A percentile compares a stretch with the other conserved stretches of the same genome.
Conservation (phyloP, 2,329 filamentous ascomycete species). For the Fusarium foetens region DNA sequence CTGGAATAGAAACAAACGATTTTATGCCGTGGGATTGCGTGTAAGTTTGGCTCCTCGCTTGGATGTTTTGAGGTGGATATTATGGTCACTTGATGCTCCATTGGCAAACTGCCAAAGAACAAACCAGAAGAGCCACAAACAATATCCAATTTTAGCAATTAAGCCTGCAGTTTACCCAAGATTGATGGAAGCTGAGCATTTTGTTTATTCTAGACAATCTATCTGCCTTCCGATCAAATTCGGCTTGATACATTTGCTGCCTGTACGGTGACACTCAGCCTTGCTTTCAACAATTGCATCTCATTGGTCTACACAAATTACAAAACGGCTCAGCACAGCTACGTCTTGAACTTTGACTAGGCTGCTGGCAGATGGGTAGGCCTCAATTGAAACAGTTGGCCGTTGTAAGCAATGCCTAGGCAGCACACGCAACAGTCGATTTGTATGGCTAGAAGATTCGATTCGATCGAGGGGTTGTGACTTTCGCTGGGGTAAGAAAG, state of each 20-base stretch:
- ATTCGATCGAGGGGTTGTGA: constrained; percentile 22
- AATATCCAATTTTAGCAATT: not conserved
- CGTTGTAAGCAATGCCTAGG: not conserved
- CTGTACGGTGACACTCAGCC: constrained; percentile 18
- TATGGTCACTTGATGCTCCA: not conserved
- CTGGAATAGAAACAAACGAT: not conserved
- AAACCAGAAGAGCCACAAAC: not conserved
- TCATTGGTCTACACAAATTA: constrained; percentile 12
- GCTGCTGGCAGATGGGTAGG: not conserved
- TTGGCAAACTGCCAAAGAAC: not conserved
- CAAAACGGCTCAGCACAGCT: constrained; percentile 4
- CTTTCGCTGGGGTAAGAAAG: constrained; percentile 14
- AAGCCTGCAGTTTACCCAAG: not conserved
- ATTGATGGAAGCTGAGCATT: rapidly evolving
- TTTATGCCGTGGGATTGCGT: not conserved
- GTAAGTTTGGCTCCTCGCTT: not conserved
- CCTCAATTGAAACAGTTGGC: constrained; percentile 11
- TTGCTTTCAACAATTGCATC: constrained; percentile 5
- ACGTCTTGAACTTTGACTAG: not conserved
- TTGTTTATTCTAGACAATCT: not conserved
- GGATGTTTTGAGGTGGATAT: not conserved
- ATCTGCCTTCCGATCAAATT: constrained; percentile 7
- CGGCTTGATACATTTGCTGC: not conserved
- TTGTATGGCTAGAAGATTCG: constrained; percentile 42
- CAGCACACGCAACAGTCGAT: constrained; percentile 1